These are phyloP conservation scores for Scytalidium sp. DNA, from an alignment of 2,329 filamentous ascomycete species.

Conservation along the genomic window DNA sequence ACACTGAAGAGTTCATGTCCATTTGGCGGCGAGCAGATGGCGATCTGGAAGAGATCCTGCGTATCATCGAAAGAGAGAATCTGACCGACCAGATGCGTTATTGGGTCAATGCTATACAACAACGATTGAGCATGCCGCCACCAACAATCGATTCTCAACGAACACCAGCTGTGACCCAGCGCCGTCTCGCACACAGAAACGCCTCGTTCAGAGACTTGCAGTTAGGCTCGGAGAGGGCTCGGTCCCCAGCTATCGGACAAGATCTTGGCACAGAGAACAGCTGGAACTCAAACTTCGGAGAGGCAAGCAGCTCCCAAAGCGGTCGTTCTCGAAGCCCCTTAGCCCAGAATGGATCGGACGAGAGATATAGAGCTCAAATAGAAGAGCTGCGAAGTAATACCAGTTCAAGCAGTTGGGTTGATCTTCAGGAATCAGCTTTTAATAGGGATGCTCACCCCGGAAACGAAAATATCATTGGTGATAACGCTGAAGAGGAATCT, in stretches of 20 bases:
- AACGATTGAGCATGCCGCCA: neutral
- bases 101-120: constrained; percentile 52
- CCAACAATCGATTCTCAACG: no score
- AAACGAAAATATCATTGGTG: neutral
- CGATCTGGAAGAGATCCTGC: constrained; percentile 54
- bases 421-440: constrained; percentile 8
- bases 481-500: neutral
- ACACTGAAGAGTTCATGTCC: constrained; percentile 42
- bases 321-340: neutral
- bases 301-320: neutral
- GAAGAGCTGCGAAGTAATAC: constrained; percentile 9
- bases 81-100: constrained; percentile 56
- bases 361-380: neutral
- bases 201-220: neutral
- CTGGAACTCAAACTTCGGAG: neutral
- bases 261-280: neutral
- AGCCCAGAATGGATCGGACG: neutral
- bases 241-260: neutral
- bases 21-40: constrained; percentile 60
- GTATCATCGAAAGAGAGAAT: constrained; percentile 59
- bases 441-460: neutral
- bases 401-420: constrained; percentile 22
- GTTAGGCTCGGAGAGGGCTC: neutral
- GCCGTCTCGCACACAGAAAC: neutral
- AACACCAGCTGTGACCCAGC: neutral